Conservation (phyloP, 78 protist genomes). For the Chrysochromulina parva region DNA sequence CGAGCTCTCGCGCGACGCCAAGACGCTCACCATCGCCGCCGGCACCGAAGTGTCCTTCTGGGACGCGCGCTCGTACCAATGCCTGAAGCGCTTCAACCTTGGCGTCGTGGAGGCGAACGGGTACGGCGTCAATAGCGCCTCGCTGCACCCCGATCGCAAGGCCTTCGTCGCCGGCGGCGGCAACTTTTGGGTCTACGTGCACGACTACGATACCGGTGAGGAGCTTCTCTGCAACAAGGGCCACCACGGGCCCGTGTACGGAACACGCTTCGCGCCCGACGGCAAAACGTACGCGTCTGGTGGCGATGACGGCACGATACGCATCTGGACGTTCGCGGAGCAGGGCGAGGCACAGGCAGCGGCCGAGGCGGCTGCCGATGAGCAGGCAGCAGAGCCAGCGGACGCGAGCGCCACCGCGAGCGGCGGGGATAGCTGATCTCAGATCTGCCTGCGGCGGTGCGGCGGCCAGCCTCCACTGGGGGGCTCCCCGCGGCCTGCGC, state of each 20-base stretch:
- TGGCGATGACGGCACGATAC: slow-evolving; percentile 34
- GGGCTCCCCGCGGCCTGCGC: too few relatives aligned
- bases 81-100: not conserved
- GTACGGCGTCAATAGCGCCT: slow-evolving; percentile 63
- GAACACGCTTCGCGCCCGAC: slow-evolving; percentile 30
- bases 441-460: too few relatives aligned
- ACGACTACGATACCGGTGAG: slow-evolving; percentile 66
- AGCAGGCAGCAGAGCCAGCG: too few relatives aligned
- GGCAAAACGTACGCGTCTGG: slow-evolving; percentile 46
- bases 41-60: not conserved
- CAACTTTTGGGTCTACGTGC: slow-evolving; percentile 75
- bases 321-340: too few relatives aligned
- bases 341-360: too few relatives aligned
- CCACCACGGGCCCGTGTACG: slow-evolving; percentile 85
- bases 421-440: too few relatives aligned
- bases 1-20: slow-evolving; percentile 56
- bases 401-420: too few relatives aligned
- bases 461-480: too few relatives aligned
- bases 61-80: not conserved
- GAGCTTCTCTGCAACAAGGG: slow-evolving; percentile 60
- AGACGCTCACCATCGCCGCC: not conserved
- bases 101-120: slow-evolving; percentile 41
- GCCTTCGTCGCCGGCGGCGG: slow-evolving; percentile 76
- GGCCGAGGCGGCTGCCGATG: too few relatives aligned
- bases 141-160: slow-evolving; percentile 62